Base-by-base conservation (phyloP, 257 asterid genomes). In the Solanum etuberosum region DNA sequence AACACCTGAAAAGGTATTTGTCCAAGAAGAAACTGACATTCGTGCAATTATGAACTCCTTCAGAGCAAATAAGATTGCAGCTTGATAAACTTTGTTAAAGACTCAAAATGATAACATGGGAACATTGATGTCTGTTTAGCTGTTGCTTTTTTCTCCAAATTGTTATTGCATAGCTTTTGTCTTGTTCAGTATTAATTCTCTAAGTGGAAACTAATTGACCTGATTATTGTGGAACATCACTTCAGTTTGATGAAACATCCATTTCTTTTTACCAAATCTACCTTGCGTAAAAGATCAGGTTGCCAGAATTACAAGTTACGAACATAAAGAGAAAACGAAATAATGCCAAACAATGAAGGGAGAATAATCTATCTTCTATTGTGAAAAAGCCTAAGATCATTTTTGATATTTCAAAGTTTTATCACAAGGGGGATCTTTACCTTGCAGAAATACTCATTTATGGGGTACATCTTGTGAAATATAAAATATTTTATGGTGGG, bases 31-130 rank as follows among this genome's bases (percentile, higher is more conserved):
- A 89, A 88, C 73, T 76, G 98, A 93, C 35, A 92, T 97, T 84
- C 96, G 97, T 31, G 87, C 91, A 86, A 91, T 96, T 76, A 95
- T 97, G 99, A 91, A 93, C 88, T 93, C 99, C 29, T 97, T 95
- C 80, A 92, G 99, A 91, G 99, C 95, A 27, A 94, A 94, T 35
- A 93, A 89, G 40, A 92, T 92, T 70, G 63, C 83, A 61, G 98
- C 85, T 86, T 95, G 93, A 91, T 59, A 4, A 12, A 37, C 51
- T 38, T 25, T 80, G 20, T 78, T 78, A 57, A 42, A 40, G n/a
- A 76, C 46, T 76, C 59, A 2, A 54, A 54, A 76, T 40, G 59
- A 78, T 43, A 27, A 78, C 83, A 42, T 77, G 83, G n/a, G 63
- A 78, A 27, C 40, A 42, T 78, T 42, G 18, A n/a, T 21, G 38